A percentile compares a stretch with the other conserved stretches of the same genome.
Evolutionary conservation across 2,329 filamentous ascomycete genomes (phyloP).

Genomic region (Cryphonectria parasitica): DNA sequence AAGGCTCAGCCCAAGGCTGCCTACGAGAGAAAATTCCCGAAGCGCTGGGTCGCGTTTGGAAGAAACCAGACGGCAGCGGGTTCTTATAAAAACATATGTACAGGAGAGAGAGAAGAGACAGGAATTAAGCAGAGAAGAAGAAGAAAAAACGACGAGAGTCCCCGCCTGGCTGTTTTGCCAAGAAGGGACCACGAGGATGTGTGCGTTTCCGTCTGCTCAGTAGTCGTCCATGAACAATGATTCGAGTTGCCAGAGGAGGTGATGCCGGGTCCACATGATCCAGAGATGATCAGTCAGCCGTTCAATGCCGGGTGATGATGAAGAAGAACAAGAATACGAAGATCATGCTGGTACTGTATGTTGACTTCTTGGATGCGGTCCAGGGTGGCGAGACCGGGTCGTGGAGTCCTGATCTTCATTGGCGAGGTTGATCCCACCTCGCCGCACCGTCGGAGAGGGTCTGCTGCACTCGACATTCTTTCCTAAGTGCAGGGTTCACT

Average conservation of each 20-base stretch:
- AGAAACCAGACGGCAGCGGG: neutral
- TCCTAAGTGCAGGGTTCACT: neutral
- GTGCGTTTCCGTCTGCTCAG: neutral
- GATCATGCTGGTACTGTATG: neutral
- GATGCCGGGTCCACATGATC: neutral
- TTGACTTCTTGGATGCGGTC: neutral
- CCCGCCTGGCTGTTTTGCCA: conserved; percentile 19
- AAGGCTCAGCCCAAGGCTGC: neutral
- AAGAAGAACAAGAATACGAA: neutral
- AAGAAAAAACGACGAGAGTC: neutral
- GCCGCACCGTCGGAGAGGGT: neutral
- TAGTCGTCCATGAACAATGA: neutral
- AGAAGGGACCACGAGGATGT: conserved; percentile 22
- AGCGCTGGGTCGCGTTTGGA: neutral
- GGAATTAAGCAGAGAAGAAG: neutral
- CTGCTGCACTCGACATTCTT: neutral
- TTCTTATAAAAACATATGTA: neutral
- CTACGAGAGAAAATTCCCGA: neutral
- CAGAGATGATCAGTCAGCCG: neutral
- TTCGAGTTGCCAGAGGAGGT: neutral
- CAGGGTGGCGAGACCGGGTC: neutral
- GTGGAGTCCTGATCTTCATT: neutral
- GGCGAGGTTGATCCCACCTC: neutral
- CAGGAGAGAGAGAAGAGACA: neutral
- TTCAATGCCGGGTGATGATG: neutral